phyloP scores from a whole-genome alignment of 2,329 filamentous ascomycete species.

The Cercospora zeina region DNA sequence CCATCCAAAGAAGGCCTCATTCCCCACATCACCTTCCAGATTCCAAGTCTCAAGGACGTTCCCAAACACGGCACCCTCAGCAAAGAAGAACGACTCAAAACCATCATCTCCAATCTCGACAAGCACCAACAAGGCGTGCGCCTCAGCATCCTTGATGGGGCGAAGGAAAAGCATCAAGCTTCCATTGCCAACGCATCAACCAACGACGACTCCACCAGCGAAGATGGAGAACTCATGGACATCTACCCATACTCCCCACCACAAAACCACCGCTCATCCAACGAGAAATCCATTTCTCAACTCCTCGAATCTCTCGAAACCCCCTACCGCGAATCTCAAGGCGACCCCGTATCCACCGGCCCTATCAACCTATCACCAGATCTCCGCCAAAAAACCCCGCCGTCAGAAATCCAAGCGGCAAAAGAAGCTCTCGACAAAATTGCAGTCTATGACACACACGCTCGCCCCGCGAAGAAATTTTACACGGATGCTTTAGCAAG shows the following conservation, averaged over 20 bases:
- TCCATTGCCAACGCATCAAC: neutral
- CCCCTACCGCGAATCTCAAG: constrained; percentile 24
- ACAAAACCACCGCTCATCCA: neutral
- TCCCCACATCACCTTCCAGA: constrained; percentile 27
- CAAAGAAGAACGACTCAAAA: constrained; percentile 27
- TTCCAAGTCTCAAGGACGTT: constrained; percentile 23
- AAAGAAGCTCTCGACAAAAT: constrained; percentile 25
- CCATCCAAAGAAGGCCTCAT: constrained; percentile 16
- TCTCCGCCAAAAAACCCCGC: constrained; percentile 21
- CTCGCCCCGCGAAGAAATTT: constrained; percentile 21
- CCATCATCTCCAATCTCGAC: constrained; percentile 33
- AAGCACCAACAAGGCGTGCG: constrained; percentile 24
- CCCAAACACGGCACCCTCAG: constrained; percentile 18
- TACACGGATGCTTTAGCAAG: constrained; percentile 28
- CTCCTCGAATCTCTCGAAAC: constrained; percentile 25
- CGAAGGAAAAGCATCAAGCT: constrained; percentile 11
- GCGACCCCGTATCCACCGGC: constrained; percentile 21
- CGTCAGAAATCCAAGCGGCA: constrained; percentile 19
- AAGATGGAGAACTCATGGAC: constrained; percentile 12
- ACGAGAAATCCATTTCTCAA: neutral
- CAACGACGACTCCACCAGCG: neutral
- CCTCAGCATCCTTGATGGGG: constrained; percentile 26
- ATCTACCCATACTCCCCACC: neutral
- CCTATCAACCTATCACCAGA: constrained; percentile 4
- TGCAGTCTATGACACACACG: constrained; percentile 29